Percentiles rank a stretch among this genome's conserved stretches.
These are phyloP conservation scores for Elongisporangium anandrum DNA, from an alignment of 352 stramenopile genomes.

Conservation along the genomic window DNA sequence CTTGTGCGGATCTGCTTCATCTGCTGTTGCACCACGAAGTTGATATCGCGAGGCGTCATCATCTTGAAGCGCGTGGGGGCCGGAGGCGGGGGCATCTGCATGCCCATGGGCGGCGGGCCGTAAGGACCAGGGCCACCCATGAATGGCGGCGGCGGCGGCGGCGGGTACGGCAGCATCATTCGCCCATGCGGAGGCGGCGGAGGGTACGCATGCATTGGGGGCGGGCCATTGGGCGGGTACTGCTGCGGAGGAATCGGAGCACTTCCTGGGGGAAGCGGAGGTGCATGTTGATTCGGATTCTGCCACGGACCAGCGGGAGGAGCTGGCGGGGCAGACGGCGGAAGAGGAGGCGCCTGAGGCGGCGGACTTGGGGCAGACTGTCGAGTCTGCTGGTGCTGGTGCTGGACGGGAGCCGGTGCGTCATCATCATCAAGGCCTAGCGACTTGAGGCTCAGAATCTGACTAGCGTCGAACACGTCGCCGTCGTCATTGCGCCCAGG, in stretches of 20 bases:
- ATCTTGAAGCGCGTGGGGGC: slow-evolving; percentile 50
- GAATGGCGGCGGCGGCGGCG: slow-evolving; percentile 10
- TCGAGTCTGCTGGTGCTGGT: slow-evolving; percentile 19
- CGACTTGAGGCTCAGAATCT: slow-evolving; percentile 55
- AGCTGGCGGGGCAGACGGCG: slow-evolving; percentile 5
- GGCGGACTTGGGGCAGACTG: background rate
- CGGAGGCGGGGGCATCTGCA: slow-evolving; percentile 30
- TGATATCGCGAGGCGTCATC: slow-evolving; percentile 83
- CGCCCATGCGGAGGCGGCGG: slow-evolving; percentile 11
- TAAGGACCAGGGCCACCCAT: slow-evolving; percentile 11
- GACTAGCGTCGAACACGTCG: slow-evolving; percentile 58
- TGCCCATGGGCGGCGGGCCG: slow-evolving; percentile 16
- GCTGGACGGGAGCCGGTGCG: slow-evolving; percentile 6
- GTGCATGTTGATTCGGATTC: slow-evolving; percentile 17
- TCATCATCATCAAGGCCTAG: slow-evolving; percentile 79
- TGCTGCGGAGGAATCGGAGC: slow-evolving; percentile 16
- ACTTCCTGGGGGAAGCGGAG: slow-evolving; percentile 10
- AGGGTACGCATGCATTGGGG: slow-evolving; percentile 27
- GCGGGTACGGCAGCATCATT: slow-evolving; percentile 15
- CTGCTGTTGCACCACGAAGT: slow-evolving; percentile 82
- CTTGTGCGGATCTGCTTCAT: slow-evolving; percentile 85
- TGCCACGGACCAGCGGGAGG: slow-evolving; percentile 3
- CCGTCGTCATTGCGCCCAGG: slow-evolving; percentile 24
- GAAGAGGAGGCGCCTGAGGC: slow-evolving; percentile 17
- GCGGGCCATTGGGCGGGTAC: slow-evolving; percentile 13